Conservation (phyloP, 2,329 filamentous ascomycete genomes). For the Xenoacremonium recifei region DNA sequence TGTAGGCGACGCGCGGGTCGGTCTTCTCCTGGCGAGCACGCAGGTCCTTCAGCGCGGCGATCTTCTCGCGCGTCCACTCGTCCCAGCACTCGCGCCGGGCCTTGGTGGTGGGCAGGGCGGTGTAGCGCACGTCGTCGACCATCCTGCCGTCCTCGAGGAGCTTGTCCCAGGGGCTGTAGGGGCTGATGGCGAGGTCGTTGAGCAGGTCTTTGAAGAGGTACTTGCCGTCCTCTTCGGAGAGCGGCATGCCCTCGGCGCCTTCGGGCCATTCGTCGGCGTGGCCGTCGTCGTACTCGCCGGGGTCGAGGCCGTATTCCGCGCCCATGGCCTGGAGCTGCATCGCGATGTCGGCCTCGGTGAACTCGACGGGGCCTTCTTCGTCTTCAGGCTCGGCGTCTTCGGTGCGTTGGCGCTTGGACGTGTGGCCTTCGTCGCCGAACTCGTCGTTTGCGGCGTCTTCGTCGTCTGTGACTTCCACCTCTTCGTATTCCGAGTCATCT, state of each 20-base stretch:
- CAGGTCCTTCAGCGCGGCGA: slow-evolving; percentile 68
- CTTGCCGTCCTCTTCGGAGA: slow-evolving; percentile 74
- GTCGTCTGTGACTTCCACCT: slow-evolving; percentile 60
- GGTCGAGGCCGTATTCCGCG: slow-evolving; percentile 75
- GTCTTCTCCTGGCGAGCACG: slow-evolving; percentile 75
- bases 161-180: slow-evolving; percentile 90
- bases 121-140: slow-evolving; percentile 84
- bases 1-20: slow-evolving; percentile 80
- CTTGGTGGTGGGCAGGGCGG: slow-evolving; percentile 77
- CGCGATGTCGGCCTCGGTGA: slow-evolving; percentile 91
- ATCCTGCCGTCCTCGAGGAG: slow-evolving; percentile 79
- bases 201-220: slow-evolving; percentile 83
- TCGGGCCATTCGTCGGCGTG: slow-evolving; percentile 64
- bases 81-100: slow-evolving; percentile 79
- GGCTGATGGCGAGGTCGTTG: slow-evolving; percentile 77
- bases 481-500: slow-evolving; percentile 71
- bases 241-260: slow-evolving; percentile 65
- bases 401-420: slow-evolving; percentile 65
- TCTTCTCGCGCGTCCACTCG: slow-evolving; percentile 77
- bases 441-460: slow-evolving; percentile 42
- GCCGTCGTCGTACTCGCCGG: slow-evolving; percentile 72
- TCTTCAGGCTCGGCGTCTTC: slow-evolving; percentile 52
- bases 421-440: slow-evolving; percentile 30
- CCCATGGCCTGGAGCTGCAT: slow-evolving; percentile 90
- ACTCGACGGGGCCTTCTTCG: slow-evolving; percentile 64